Evolutionary conservation across 768 basidiomycete species (phyloP), one percentile per base, ranked within the genome.

Genomic region (Pholiota molesta): DNA sequence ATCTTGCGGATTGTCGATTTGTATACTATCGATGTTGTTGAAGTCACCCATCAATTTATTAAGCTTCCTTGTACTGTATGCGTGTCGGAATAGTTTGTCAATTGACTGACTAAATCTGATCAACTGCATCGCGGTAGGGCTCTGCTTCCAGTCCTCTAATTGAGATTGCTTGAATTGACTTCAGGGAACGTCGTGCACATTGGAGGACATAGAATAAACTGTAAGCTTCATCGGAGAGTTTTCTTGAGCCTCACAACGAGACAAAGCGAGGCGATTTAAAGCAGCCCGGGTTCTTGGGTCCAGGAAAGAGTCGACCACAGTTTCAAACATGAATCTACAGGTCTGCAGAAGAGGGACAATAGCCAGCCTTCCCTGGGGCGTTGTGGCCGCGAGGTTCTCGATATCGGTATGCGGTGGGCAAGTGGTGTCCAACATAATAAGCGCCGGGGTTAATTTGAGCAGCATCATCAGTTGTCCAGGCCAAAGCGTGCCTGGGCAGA

Each of bases 101-200:
- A 49, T 3, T 5, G 14, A 21, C 23, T 49, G n/a, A 49, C 19
- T 21, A 11, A 49, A 10, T 26, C 28, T 45, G 28, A 31, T 5
- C 37, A 49, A 16, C 19, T 58, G 29, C 47, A 51, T 33, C 19
- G 33, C 35, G 7, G 45, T 29, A 21, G 45, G 44, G 13, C 23
- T 57, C 31, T 17, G 39, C 10, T 2, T 16, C 57, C 57, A 58
- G 8, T 37, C 47, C 29, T 58, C 45, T 14, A 58, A 5, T 16
- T 58, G 57, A 2, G 21, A 28, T 49, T 58, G 57, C 57, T 58
- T 58, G 45, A 39, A 49, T 7, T 51, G 47, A 35, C 57, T 58
- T 47, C 57, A 58, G 2, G 45, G 23, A 3, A 21, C 42, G 7
- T 51, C 47, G 35, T 58, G 45, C 1, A 52, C 57, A n/a, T 58